A percentile compares a stretch with the other conserved stretches of the same genome.
Conservation (phyloP, 2,329 filamentous ascomycete species). For the Fonsecaea multimorphosa region DNA sequence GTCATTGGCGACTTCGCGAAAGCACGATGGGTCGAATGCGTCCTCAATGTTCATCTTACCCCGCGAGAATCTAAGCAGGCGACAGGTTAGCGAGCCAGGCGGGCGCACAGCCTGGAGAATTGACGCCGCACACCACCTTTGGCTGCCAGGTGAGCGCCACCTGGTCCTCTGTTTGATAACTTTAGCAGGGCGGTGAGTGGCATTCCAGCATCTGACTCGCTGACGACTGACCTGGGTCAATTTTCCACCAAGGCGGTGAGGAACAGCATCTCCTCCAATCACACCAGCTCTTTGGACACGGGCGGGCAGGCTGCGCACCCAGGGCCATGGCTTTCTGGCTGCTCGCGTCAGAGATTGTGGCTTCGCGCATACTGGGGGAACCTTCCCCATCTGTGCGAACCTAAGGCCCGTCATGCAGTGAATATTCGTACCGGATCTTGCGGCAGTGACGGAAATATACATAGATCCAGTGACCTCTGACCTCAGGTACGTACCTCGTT, state of each 20-base stretch:
- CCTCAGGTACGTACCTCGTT: constrained; percentile 14
- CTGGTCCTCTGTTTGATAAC: background rate
- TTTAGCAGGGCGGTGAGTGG: constrained; percentile 6
- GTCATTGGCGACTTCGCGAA: background rate
- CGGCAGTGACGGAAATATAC: constrained; percentile 18
- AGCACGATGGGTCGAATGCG: background rate
- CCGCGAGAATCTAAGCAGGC: constrained; percentile 1
- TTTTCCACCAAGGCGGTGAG: constrained; percentile 12
- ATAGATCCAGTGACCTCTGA: constrained; percentile 14
- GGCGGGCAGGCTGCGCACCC: too few species aligned
- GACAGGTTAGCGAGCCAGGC: constrained; percentile 2
- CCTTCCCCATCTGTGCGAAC: constrained; percentile 14
- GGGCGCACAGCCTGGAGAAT: background rate
- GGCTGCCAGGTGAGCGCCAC: background rate
- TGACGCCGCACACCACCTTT: background rate
- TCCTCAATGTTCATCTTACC: constrained; percentile 2
- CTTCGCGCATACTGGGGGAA: constrained; percentile 9
- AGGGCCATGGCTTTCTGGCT: too few species aligned
- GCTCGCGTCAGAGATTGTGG: constrained; percentile 8
- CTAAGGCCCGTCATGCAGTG: background rate
- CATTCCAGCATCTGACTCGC: background rate
- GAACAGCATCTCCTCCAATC: constrained; percentile 8
- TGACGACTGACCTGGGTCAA: background rate
- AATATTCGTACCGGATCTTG: constrained; percentile 12
- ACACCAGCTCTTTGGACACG: background rate